Percentiles rank a stretch among this genome's conserved stretches.
phyloP scores from a whole-genome alignment of 257 asterid species.

The Haberlea rhodopensis region DNA sequence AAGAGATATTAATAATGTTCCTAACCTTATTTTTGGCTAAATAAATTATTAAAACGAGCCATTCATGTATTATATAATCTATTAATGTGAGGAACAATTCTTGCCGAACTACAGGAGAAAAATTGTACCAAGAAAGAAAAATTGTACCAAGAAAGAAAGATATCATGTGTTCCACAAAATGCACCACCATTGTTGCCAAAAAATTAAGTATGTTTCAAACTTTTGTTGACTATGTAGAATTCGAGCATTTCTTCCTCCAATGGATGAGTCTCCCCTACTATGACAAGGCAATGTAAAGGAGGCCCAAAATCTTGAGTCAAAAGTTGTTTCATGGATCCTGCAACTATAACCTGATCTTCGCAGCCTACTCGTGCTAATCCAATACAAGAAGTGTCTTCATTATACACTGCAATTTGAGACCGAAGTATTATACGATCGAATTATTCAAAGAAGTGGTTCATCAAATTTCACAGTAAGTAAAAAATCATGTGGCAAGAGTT shows the following conservation, averaged over 20 bases:
- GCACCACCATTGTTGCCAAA: not conserved
- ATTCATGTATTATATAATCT: not conserved
- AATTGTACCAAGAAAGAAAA: not conserved
- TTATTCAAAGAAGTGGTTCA: not conserved
- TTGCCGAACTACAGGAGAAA: too few relatives aligned
- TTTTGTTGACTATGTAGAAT: slow-evolving; percentile 39
- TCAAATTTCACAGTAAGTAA: not conserved
- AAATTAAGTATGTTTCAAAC: slow-evolving; percentile 13
- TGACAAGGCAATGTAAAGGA: slow-evolving; percentile 84
- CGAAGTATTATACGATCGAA: not conserved
- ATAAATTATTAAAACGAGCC: too few relatives aligned
- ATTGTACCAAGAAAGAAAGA: not conserved
- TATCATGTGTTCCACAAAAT: not conserved
- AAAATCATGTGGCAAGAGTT: not conserved
- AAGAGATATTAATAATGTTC: too few relatives aligned
- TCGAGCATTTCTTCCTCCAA: slow-evolving; percentile 88
- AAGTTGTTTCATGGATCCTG: slow-evolving; percentile 77
- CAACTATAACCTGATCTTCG: slow-evolving; percentile 72
- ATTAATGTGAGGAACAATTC: not conserved
- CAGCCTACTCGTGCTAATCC: slow-evolving; percentile 91
- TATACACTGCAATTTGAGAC: slow-evolving; percentile 49
- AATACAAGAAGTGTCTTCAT: slow-evolving; percentile 68
- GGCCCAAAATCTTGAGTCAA: slow-evolving; percentile 62
- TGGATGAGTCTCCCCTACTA: slow-evolving; percentile 84
- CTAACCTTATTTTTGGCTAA: too few relatives aligned